Evolutionary conservation across 2,329 filamentous ascomycete species (phyloP), one percentile per base, ranked within the genome.

Genomic region (Emmonsiellopsis sp.): DNA sequence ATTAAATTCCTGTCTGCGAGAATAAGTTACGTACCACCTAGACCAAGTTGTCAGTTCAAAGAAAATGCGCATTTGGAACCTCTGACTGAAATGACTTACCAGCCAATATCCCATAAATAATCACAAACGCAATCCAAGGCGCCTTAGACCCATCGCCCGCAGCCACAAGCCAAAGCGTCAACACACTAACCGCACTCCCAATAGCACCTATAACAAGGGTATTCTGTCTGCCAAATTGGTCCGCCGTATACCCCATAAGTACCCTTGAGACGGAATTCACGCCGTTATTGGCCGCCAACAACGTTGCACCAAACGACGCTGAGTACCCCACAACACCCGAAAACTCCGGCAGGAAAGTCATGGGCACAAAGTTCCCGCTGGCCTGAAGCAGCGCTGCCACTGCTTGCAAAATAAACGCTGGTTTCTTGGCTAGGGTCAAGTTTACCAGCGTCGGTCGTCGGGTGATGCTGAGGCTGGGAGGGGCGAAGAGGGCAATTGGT

Each of bases 221-320:
- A 54, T 74, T 73, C 13, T 72, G 60, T 10, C 71, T 55, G 9
- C 72, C 72, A 9, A 68, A 58, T 4, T 64, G 61, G 54, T 74
- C 72, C 2, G 71, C 69, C 2, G 65, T 55, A 42, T 65, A 63
- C 1, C 71, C 70, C 52, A 73, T 67, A 1, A 63, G 59, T 3
- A 74, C 65, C 51, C 69, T 69, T 2, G 68, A 69, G 4, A 68
- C 54, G 2, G 68, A 68, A 54, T 71, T 72, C 6, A 68, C 65
- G 0, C 68, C 69, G 49, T 73, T 74, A 31, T 66, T 70, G 3
- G 72, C 59, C 4, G 70, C 63, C 37, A 72, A 70, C 13, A 74
- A 65, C 17, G 66, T 72, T 0, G 70, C 68, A 0, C 67, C 69
- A 9, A 65, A 65, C 1, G 61, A 58, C 10, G 61, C 60, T 21